Evolutionary conservation across 2,329 filamentous ascomycete genomes (phyloP).

Genomic region (Fusarium napiforme): DNA sequence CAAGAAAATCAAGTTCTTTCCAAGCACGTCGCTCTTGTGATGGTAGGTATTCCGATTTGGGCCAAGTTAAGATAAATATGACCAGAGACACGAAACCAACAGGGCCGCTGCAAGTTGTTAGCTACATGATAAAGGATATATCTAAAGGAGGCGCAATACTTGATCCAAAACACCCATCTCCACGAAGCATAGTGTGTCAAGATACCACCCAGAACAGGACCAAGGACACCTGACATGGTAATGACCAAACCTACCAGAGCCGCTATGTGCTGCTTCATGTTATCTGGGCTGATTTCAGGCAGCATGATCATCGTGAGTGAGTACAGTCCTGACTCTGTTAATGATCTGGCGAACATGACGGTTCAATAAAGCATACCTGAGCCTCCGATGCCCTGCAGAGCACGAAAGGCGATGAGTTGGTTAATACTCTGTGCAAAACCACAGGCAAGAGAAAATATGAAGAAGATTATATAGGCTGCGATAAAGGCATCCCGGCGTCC

Average conservation of each 20-base stretch:
- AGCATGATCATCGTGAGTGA: slow-evolving; percentile 67
- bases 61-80: slow-evolving; percentile 63
- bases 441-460: slow-evolving; percentile 67
- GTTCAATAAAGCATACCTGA: slow-evolving; percentile 51
- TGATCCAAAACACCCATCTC: slow-evolving; percentile 70
- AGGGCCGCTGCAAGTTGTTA: slow-evolving; percentile 56
- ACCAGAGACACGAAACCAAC: slow-evolving; percentile 59
- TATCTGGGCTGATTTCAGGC: slow-evolving; percentile 59
- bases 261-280: slow-evolving; percentile 56
- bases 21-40: slow-evolving; percentile 54
- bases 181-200: slow-evolving; percentile 61
- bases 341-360: not conserved
- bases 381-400: slow-evolving; percentile 63
- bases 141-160: slow-evolving; percentile 50
- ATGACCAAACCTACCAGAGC: slow-evolving; percentile 61
- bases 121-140: not conserved
- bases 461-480: slow-evolving; percentile 63
- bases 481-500: slow-evolving; percentile 64
- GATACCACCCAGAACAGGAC: slow-evolving; percentile 63
- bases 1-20: slow-evolving; percentile 64
- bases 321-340: slow-evolving; percentile 57
- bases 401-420: slow-evolving; percentile 62
- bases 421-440: slow-evolving; percentile 49
- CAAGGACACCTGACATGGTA: slow-evolving; percentile 60
- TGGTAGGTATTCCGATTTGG: slow-evolving; percentile 54